Conservation (phyloP, 768 basidiomycete species). For the Sistotremastrum suecicum region DNA sequence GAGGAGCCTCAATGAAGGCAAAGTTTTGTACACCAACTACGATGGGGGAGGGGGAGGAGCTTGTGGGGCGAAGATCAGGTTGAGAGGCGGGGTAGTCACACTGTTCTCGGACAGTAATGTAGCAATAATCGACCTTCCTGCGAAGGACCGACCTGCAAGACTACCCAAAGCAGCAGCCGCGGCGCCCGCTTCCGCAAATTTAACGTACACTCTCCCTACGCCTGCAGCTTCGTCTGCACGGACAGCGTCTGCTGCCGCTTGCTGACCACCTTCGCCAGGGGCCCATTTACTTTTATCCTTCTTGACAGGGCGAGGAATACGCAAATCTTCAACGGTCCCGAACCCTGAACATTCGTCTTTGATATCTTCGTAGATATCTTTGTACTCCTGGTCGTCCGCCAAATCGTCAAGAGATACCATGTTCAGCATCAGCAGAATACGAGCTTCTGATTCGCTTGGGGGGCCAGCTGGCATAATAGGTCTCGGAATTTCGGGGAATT, state of each 20-base stretch:
- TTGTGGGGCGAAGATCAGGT: constrained; percentile 72
- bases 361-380: constrained; percentile 89
- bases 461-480: constrained; percentile 84
- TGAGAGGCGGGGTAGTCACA: constrained; percentile 70
- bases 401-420: constrained; percentile 96
- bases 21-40: constrained; percentile 23
- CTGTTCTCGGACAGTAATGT: constrained; percentile 74
- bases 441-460: constrained; percentile 39
- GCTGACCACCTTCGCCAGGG: constrained; percentile 42
- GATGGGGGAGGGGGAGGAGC: constrained; percentile 72
- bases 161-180: constrained; percentile 67
- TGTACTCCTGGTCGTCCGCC: constrained; percentile 79
- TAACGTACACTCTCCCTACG: constrained; percentile 92
- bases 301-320: constrained; percentile 80
- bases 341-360: constrained; percentile 78
- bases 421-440: constrained; percentile 94
- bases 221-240: constrained; percentile 80
- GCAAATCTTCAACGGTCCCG: constrained; percentile 70
- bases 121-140: constrained; percentile 76
- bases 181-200: constrained; percentile 48
- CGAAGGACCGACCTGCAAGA: constrained; percentile 82
- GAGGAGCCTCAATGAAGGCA: too few species aligned
- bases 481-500: constrained; percentile 71
- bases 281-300: constrained; percentile 74
- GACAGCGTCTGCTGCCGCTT: constrained; percentile 50